Evolutionary conservation across 805 yeast genomes (phyloP).

Genomic region (Priceomyces castillae): DNA sequence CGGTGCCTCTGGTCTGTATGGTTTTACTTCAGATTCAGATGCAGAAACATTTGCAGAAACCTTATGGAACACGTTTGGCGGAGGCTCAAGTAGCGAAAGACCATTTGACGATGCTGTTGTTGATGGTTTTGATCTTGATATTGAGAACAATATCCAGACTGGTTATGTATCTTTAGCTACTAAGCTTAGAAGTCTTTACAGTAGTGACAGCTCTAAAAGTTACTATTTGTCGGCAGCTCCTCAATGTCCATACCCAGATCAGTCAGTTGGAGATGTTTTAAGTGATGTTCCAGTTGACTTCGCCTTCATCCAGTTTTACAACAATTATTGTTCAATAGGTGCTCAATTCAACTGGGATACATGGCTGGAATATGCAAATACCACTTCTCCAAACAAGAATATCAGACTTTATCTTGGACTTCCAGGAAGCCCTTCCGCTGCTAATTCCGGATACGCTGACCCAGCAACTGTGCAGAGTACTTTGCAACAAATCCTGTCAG

Average conservation of each 20-base stretch:
- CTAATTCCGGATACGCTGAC: conserved; percentile 39
- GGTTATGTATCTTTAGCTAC: conserved; percentile 28
- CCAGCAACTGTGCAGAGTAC: conserved; percentile 17
- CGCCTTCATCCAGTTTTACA: conserved; percentile 85
- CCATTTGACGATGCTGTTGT: conserved; percentile 28
- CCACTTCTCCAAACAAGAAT: conserved; percentile 55
- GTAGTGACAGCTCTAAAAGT: conserved; percentile 40
- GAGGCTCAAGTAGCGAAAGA: conserved; percentile 21
- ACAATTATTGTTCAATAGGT: conserved; percentile 66
- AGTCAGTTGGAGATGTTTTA: conserved; percentile 23
- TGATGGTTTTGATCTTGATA: conserved; percentile 34
- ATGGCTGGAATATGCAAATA: conserved; percentile 65
- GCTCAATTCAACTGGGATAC: conserved; percentile 61
- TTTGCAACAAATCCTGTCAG: conserved; percentile 15
- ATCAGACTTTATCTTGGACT: conserved; percentile 73
- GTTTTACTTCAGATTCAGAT: conserved; percentile 46
- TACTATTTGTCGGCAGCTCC: conserved; percentile 88
- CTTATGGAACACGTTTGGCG: conserved; percentile 37
- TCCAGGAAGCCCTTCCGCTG: conserved; percentile 50
- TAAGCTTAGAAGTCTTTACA: conserved; percentile 19
- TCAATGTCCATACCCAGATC: conserved; percentile 87
- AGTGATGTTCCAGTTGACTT: conserved; percentile 65
- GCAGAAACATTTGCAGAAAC: conserved; percentile 53
- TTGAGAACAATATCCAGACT: conserved; percentile 20
- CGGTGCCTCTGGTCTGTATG: conserved; percentile 37